Evolutionary conservation across 2,329 filamentous ascomycete genomes (phyloP), one percentile per base, ranked within the genome.

Genomic region (Claviceps humidiphila): DNA sequence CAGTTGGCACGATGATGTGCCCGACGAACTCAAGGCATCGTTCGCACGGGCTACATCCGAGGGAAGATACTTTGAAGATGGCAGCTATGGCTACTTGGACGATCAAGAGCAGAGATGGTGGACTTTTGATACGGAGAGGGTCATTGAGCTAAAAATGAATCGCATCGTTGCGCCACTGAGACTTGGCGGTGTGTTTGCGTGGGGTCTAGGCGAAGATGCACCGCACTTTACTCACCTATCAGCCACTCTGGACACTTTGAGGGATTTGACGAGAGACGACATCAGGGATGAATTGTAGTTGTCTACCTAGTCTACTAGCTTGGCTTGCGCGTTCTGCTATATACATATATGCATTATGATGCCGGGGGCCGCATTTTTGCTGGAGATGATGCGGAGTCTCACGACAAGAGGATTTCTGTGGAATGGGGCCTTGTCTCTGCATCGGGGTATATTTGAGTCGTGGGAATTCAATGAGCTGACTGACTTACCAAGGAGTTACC

Each of bases 131-230:
- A 85, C 81, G 0, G 71, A 75, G 0, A 71, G 72, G 7, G 72
- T 80, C 13, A 81, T 89, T 49, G 58, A 64, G 13, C 68, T 70
- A 53, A 89, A 89, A 68, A 79, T 87, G 53, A 66, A 73, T 3
- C 63, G 74, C 4, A 74, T 89, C 39, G 72, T 87, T 3, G 67
- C 71, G 34, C 69, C 70, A 37, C 74, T 76, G 61, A 65, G 69
- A 1, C 64, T 89, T 0, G 84, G 85, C 1, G 85, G 86, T 16
- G 78, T 86, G 4, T 87, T 89, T 74, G 84, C 84, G 0, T 89
- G 84, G 85, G 84, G 81, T 20, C 60, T 89, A 53, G 85, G 82
- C 2, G 84, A 89, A 66, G 85, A 89, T 54, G 74, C 71, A 2
- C 68, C 71, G 1, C 51, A 59, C 3, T 78, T 71, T 54, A 57